These are phyloP conservation scores for Neophaeococcomyces mojaviensis DNA, from an alignment of 2,329 filamentous ascomycete genomes.

Conservation along the genomic window DNA sequence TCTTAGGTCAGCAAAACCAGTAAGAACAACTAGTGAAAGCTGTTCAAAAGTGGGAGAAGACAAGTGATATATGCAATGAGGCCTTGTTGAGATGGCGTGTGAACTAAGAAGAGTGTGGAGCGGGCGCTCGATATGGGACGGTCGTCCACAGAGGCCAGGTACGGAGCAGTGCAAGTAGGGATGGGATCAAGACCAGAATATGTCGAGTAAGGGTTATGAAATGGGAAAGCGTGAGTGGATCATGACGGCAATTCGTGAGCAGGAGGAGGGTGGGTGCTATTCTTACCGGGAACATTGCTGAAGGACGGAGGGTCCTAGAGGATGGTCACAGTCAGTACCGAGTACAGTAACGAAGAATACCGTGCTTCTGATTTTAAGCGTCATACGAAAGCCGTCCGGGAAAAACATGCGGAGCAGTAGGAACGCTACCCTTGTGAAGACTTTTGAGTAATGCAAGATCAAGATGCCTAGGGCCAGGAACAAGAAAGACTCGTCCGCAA, in stretches of 20 bases:
- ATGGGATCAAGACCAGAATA: constrained; percentile 7
- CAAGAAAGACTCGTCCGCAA: neutral
- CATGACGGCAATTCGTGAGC: neutral
- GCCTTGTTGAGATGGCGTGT: neutral
- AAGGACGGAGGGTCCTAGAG: constrained; percentile 3
- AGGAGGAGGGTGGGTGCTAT: neutral
- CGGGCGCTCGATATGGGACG: constrained; percentile 8
- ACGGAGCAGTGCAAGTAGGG: constrained; percentile 10
- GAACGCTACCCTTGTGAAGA: neutral
- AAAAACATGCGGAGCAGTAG: constrained; percentile 3
- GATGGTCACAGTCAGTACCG: constrained; percentile 8
- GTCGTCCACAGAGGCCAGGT: constrained; percentile 10
- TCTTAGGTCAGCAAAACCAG: constrained; percentile 8
- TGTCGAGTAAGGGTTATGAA: neutral
- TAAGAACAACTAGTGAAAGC: constrained; percentile 12
- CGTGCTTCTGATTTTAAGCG: neutral
- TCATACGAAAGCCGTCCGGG: neutral
- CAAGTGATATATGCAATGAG: constrained; percentile 18
- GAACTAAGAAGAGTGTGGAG: constrained; percentile 7
- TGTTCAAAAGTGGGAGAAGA: constrained; percentile 11
- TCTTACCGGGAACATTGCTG: constrained; percentile 4
- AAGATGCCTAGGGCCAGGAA: neutral
- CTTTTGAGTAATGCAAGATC: neutral
- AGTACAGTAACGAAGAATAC: neutral
- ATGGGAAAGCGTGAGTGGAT: neutral